Percentiles rank a stretch among this genome's conserved stretches.
Conservation (phyloP, 768 basidiomycete genomes). For the Hirschioporus abietinus region DNA sequence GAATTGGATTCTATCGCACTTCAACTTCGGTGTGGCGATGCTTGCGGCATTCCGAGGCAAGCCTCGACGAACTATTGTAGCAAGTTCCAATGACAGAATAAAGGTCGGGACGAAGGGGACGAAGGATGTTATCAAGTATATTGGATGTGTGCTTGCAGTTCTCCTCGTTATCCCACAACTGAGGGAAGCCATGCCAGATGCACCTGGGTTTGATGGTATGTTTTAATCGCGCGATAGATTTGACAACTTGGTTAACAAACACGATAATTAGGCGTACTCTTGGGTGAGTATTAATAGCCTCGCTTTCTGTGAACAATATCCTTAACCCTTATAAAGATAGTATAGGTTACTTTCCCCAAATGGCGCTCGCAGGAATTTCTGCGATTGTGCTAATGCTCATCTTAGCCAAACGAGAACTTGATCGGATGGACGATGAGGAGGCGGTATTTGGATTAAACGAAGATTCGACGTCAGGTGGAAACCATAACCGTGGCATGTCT, state of each 20-base stretch:
- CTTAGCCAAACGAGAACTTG: constrained; percentile 35
- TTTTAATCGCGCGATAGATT: constrained; percentile 21
- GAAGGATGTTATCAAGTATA: constrained; percentile 30
- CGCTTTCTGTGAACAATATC: background rate
- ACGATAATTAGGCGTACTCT: constrained; percentile 34
- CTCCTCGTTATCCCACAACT: constrained; percentile 45
- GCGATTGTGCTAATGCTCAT: constrained; percentile 37
- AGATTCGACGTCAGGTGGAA: background rate
- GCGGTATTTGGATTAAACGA: too few species aligned
- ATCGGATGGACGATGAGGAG: background rate
- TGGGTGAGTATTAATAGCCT: constrained; percentile 29
- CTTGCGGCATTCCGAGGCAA: constrained; percentile 24
- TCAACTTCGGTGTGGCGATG: constrained; percentile 40
- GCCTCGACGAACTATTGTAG: background rate
- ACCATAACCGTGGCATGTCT: background rate
- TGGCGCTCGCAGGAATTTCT: constrained; percentile 40
- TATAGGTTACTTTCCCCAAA: constrained; percentile 57
- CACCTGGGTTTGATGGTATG: constrained; percentile 43
- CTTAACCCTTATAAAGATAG: constrained; percentile 28
- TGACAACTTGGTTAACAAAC: background rate
- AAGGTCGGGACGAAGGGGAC: background rate
- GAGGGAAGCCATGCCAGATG: constrained; percentile 52
- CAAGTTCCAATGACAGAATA: background rate
- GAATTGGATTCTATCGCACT: constrained; percentile 52
- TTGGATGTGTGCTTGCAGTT: constrained; percentile 35